Evolutionary conservation across 1,284 basidiomycete species (phyloP), one percentile per base, ranked within the genome.

Genomic region (Xanthoconium separans): DNA sequence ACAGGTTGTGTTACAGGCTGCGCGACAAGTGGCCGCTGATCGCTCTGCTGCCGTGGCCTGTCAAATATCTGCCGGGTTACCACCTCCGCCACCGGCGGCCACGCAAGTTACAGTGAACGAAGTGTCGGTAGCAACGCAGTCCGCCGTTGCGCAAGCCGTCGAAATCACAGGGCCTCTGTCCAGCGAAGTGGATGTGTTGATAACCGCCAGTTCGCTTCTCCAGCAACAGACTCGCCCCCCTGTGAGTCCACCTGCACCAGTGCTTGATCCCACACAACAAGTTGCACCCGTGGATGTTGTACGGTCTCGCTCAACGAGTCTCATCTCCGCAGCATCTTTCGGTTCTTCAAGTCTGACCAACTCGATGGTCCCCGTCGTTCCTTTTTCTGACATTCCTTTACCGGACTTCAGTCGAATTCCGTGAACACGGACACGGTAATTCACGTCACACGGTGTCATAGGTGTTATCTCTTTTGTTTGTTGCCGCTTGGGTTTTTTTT

Each of bases 1-100:
- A 61, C 82, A 87, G 54, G 84, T 91, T 47, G 89, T 91, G 41
- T 77, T 89, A 44, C 84, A 88, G 64, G 89, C 89, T 33, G 89
- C 89, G 8, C 84, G 87, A 56, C 80, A 82, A 54, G 80, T 83
- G n/a, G 80, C 77, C 16, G 78, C 79, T 9, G 81, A 83, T 55
- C 78, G 76, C 31, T 75, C 77, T 11, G 76, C 74, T 13, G 76
- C 72, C 6, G 74, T 75, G 18, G 73, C 70, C 10, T 61, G 60
- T 39, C 75, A 70, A 45, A 66, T 76, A 20, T 73, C 70, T 5
- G 73, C 73, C 15, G 77, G 78, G 16, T 57, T 77, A 27, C 61
- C 69, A 1, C 64, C 68, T 1, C 64, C 69, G 3, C 75, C 76
- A 16, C 60, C 71, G 1, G 72, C 77, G 20, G 75, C 81, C 20